Conservation (phyloP, 2,329 filamentous ascomycete species). For the Sarocladium brachiariae region DNA sequence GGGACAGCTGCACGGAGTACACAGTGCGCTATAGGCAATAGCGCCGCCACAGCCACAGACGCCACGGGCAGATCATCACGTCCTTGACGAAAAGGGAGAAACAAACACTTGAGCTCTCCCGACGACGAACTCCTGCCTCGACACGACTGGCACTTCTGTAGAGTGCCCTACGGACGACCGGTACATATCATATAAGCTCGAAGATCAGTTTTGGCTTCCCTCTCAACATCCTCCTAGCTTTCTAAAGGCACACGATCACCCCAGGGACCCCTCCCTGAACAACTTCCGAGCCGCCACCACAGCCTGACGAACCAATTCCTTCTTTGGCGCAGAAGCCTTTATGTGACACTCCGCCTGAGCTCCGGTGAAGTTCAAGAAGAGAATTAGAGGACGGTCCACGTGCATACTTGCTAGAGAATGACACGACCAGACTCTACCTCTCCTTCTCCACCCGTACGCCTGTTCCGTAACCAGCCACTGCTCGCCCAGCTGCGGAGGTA, state of each 20-base stretch:
- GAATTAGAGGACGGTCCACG: background rate
- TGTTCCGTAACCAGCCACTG: slow-evolving; percentile 1
- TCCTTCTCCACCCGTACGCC: slow-evolving; percentile 16
- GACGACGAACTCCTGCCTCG: background rate
- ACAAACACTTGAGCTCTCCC: background rate
- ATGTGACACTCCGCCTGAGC: background rate
- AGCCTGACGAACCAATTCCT: background rate
- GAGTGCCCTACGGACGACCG: background rate
- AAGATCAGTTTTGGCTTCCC: background rate
- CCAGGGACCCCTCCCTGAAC: slow-evolving; percentile 2
- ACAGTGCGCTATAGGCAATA: background rate
- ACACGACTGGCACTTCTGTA: background rate
- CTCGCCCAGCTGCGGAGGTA: slow-evolving; percentile 12
- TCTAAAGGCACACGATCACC: background rate
- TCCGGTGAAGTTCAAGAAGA: background rate
- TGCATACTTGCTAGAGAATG: background rate
- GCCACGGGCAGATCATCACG: slow-evolving; percentile 5
- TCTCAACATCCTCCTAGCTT: background rate
- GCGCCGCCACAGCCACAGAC: slow-evolving; percentile 5
- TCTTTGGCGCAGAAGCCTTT: background rate
- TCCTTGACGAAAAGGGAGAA: slow-evolving; percentile 8
- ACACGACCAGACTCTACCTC: slow-evolving; percentile 10
- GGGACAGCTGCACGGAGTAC: background rate
- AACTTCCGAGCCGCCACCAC: background rate
- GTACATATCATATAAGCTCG: background rate